Percentiles rank a stretch among this genome's conserved stretches.
Evolutionary conservation across 1,139 yeast genomes (phyloP).

Genomic region (Yamadazyma kanchanaburiensis): DNA sequence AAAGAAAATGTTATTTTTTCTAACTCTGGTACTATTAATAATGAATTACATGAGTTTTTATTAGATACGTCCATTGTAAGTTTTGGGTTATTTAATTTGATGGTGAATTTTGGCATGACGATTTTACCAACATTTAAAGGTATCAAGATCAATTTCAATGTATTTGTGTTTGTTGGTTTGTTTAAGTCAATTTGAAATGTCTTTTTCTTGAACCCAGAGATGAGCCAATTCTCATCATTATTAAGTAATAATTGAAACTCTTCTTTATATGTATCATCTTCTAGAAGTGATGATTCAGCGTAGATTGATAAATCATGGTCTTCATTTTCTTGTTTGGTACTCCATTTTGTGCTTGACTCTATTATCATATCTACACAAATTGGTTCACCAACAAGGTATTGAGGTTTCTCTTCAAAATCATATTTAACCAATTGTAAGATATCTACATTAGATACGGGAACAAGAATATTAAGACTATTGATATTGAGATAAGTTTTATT

Average conservation of each 20-base stretch:
- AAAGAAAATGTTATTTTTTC: constrained; percentile 61
- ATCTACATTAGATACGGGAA: constrained; percentile 50
- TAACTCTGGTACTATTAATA: constrained; percentile 70
- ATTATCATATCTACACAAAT: constrained; percentile 43
- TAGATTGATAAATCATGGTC: constrained; percentile 16
- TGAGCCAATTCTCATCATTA: constrained; percentile 58
- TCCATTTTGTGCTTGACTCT: constrained; percentile 47
- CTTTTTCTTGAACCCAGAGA: constrained; percentile 61
- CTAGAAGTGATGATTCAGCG: constrained; percentile 26
- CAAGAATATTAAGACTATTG: constrained; percentile 38
- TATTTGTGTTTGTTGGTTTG: constrained; percentile 12
- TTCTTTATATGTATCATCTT: constrained; percentile 9
- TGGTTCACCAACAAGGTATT: constrained; percentile 63
- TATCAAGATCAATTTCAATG: constrained; percentile 48
- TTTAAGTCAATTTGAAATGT: constrained; percentile 33
- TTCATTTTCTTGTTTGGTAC: constrained; percentile 12
- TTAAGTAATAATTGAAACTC: constrained; percentile 26
- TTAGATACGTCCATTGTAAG: constrained; percentile 57
- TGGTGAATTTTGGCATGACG: constrained; percentile 60
- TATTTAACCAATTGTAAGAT: constrained; percentile 50
- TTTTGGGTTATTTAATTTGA: constrained; percentile 23
- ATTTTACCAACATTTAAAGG: constrained; percentile 79
- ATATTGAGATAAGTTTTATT: background rate
- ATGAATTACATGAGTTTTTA: constrained; percentile 63
- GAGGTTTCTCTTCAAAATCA: constrained; percentile 32